A percentile compares a stretch with the other conserved stretches of the same genome.
Evolutionary conservation across 208 protist species (phyloP).

Genomic region (Leptomonas pyrrhocoris): DNA sequence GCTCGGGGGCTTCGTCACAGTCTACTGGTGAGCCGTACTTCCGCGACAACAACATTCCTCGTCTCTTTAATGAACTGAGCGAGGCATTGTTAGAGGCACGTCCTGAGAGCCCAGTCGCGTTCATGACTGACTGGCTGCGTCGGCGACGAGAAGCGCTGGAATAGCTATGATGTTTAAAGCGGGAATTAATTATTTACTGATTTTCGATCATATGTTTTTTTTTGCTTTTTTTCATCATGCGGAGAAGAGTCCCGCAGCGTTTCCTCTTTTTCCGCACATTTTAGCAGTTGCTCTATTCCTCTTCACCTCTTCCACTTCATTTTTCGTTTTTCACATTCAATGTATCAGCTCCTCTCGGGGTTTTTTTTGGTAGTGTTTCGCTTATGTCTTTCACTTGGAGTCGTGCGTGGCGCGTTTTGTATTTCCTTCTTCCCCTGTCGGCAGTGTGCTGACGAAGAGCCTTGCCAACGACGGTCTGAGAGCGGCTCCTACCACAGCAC

Average conservation of each 20-base stretch:
- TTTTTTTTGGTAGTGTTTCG: too few relatives aligned
- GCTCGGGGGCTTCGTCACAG: background rate
- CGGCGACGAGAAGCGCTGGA: slow-evolving; percentile 1
- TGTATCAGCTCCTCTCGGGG: too few relatives aligned
- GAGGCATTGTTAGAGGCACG: slow-evolving; percentile 45
- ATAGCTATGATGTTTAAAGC: too few relatives aligned
- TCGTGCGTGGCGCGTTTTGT: background rate
- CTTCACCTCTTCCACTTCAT: too few relatives aligned
- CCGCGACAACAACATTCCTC: slow-evolving; percentile 33
- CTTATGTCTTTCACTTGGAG: too few relatives aligned
- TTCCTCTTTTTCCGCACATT: too few relatives aligned
- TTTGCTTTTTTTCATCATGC: background rate
- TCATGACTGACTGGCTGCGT: slow-evolving; percentile 65
- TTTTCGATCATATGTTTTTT: background rate
- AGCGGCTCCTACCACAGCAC: background rate
- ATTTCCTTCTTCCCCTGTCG: background rate
- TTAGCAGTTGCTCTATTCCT: too few relatives aligned
- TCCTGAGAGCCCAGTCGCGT: slow-evolving; percentile 60
- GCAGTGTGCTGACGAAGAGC: too few relatives aligned
- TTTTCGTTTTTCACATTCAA: too few relatives aligned
- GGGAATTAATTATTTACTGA: slow-evolving; percentile 1
- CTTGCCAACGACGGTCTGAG: background rate
- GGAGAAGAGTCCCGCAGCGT: too few relatives aligned
- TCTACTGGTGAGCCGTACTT: slow-evolving; percentile 26
- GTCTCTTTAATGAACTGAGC: slow-evolving; percentile 67